Conservation (phyloP, 176 grass and related monocot genomes). For the Stipa capillata region DNA sequence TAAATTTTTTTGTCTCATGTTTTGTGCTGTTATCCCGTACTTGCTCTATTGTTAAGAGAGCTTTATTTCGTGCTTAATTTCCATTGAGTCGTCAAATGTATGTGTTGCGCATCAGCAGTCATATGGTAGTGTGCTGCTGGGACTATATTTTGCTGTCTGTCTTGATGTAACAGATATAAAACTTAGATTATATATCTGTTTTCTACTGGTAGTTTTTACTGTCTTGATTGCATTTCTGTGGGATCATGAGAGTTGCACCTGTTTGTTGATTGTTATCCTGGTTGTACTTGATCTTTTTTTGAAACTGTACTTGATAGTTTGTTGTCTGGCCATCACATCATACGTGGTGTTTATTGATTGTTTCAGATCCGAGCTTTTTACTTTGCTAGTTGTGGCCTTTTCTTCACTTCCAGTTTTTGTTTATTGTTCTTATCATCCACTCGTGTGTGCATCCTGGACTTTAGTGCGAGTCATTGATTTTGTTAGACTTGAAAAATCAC, state of each 20-base stretch:
- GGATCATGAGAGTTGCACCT: not conserved
- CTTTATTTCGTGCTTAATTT: not conserved
- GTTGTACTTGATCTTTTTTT: not conserved
- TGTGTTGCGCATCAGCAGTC: not conserved
- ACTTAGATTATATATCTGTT: not conserved
- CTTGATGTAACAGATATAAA: conserved; percentile 4
- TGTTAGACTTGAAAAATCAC: too few species aligned
- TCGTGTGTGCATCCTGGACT: too few species aligned
- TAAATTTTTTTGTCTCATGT: not conserved
- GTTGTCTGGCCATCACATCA: not conserved
- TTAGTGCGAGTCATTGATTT: too few species aligned
- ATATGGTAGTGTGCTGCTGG: not conserved
- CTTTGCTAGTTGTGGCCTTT: too few species aligned
- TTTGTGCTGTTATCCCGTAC: not conserved
- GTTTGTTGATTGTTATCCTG: not conserved
- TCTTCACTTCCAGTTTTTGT: too few species aligned
- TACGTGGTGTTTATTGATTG: not conserved
- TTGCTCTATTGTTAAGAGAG: not conserved
- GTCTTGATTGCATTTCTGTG: not conserved
- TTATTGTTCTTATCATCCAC: too few species aligned
- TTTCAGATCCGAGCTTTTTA: not conserved
- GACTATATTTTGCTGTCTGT: not conserved
- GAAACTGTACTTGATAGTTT: too few species aligned
- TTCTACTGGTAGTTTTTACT: not conserved
- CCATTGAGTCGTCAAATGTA: not conserved